Base-by-base conservation (phyloP, 176 grass and related monocot genomes). In the Alopecurus myosuroides region DNA sequence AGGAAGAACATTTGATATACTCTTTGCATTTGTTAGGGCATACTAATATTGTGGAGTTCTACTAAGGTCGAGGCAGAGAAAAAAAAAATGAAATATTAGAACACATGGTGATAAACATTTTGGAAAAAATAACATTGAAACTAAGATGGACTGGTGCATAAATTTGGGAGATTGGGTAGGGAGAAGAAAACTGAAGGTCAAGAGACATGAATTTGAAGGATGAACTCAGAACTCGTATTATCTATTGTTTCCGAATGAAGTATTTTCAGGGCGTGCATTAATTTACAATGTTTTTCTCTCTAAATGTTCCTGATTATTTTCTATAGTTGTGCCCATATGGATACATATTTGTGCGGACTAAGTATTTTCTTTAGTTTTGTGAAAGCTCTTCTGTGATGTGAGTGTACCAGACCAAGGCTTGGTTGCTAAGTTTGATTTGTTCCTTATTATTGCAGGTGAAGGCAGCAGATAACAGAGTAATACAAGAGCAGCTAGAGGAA, bases 401-500 rank as follows among this genome's bases (percentile, higher is more conserved):
- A 64, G 34, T 50, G 56, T 41, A 36, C 65, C n/a, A n/a, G 11
- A 77, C 34, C 82, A 51, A 62, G 35, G 79, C 3, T 52, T 76
- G 22, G 80, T 36, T 76, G 45, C 40, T 45, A 74, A 70, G 76
- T 46, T 20, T 66, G 58, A 66, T 89, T 77, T 72, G 45, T 4
- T 71, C 33, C 58, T 85, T 86, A 56, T 48, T 67, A 82, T 94
- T 88, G 53, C 85, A 98, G 97, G 97, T 99, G 39, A 99, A 94
- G 80, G 88, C 66, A 56, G 97, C 97, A 71, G 97, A 99, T 91
- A 99, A 99, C 88, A 92, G 92, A 91, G 84, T 99, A 77, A 99
- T 97, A 79, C 97, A 96, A 85, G 97, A 99, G 15, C 94, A 99
- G 77, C 92, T 99, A 65, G 89, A 92, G 61, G 90, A 97, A 66